phyloP scores from a whole-genome alignment of 192 early-diverging fungal species.

The Helicostylum pulchrum region DNA sequence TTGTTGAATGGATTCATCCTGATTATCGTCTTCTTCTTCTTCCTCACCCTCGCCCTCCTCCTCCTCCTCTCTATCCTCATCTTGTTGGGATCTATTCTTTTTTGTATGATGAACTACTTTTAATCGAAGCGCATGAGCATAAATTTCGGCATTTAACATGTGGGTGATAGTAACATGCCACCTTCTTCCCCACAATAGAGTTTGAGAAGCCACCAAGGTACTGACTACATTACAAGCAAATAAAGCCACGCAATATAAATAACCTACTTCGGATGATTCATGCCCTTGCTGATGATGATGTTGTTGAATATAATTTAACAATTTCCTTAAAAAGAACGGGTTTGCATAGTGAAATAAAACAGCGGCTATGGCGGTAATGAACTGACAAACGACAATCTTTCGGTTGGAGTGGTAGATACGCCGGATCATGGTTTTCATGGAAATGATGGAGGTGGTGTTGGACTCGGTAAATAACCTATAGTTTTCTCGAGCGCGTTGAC shows the following conservation, averaged over 20 bases:
- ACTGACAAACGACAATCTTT: conserved; percentile 23
- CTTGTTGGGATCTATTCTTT: conserved; percentile 24
- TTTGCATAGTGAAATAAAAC: conserved; percentile 45
- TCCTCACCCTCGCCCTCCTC: no score
- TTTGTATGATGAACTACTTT: conserved; percentile 34
- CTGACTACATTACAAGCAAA: conserved; percentile 42
- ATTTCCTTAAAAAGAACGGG: conserved; percentile 44
- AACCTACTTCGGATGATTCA: conserved; percentile 39
- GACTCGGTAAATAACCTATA: conserved; percentile 5
- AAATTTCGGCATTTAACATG: conserved; percentile 52
- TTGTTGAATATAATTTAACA: conserved; percentile 43
- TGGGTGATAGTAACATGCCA: conserved; percentile 49
- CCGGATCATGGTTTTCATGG: neutral
- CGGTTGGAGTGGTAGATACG: conserved; percentile 19
- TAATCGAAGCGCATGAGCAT: conserved; percentile 45
- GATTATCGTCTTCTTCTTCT: conserved; percentile 1
- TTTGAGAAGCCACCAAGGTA: conserved; percentile 35
- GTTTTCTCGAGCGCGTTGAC: conserved; percentile 19
- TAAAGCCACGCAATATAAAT: conserved; percentile 48
- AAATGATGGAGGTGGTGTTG: neutral
- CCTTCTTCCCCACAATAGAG: conserved; percentile 49
- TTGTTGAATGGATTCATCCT: conserved; percentile 29
- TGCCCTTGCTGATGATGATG: conserved; percentile 14
- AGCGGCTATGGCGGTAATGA: conserved; percentile 26
- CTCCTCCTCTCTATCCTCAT: neutral